These are phyloP conservation scores for Fraxinus platypoda DNA, from an alignment of 305 asterid genomes.

Conservation along the genomic window DNA sequence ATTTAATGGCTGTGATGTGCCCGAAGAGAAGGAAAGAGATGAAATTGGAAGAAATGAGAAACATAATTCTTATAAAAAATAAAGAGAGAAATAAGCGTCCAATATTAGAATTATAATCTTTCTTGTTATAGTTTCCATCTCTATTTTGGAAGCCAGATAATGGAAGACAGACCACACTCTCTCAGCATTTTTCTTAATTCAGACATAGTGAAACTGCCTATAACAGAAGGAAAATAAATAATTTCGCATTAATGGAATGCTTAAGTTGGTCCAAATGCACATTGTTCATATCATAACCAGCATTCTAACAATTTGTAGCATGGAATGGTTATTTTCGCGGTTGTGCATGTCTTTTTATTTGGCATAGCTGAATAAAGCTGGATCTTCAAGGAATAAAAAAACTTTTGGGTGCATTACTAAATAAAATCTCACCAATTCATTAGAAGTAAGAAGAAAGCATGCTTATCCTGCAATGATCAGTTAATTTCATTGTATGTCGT, in stretches of 20 bases:
- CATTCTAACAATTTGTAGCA: background rate
- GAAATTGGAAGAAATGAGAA: background rate
- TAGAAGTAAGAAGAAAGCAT: background rate
- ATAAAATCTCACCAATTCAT: constrained; percentile 12
- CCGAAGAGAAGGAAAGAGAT: background rate
- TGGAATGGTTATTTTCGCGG: background rate
- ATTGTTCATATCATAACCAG: constrained; percentile 2
- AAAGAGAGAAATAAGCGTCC: background rate
- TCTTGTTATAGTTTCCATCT: background rate
- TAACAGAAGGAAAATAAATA: background rate
- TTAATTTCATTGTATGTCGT: background rate
- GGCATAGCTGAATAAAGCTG: constrained; percentile 3
- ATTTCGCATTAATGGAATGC: background rate
- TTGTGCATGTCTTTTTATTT: constrained; percentile 5
- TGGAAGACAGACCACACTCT: background rate
- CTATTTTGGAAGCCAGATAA: background rate
- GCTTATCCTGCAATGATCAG: background rate
- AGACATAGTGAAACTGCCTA: background rate
- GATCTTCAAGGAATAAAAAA: constrained; percentile 12
- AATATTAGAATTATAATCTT: background rate
- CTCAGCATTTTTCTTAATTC: background rate
- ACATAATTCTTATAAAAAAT: background rate
- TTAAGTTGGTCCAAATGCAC: constrained; percentile 5
- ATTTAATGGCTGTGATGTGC: constrained; percentile 3
- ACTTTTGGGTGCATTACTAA: constrained; percentile 1